Conservation (phyloP, 306 rosid genomes). For the Glycine soja region DNA sequence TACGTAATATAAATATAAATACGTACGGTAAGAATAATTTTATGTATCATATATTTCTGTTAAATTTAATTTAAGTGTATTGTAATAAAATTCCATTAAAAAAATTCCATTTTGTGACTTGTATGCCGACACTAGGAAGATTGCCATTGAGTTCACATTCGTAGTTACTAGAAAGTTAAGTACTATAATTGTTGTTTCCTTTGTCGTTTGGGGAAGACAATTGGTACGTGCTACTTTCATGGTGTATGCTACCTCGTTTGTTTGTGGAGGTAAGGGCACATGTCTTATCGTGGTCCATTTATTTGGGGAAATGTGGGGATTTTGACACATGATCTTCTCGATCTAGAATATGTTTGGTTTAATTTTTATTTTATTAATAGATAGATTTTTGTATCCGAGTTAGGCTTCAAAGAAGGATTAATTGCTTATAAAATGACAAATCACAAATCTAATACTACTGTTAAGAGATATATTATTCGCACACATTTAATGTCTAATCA, state of each 20-base stretch:
- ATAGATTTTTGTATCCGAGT: background rate
- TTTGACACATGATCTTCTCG: background rate
- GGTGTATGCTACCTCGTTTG: background rate
- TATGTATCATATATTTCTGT: background rate
- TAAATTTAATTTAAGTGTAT: background rate
- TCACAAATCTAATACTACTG: too few relatives aligned
- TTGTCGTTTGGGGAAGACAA: conserved; percentile 23
- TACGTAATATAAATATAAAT: too few relatives aligned
- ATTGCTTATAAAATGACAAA: background rate
- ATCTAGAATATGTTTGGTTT: background rate
- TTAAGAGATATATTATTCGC: too few relatives aligned
- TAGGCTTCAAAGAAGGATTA: background rate
- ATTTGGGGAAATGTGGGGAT: background rate
- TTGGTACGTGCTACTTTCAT: background rate
- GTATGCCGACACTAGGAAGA: background rate
- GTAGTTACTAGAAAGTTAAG: background rate
- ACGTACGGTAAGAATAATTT: background rate
- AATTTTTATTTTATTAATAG: background rate
- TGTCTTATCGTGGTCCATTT: background rate
- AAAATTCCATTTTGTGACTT: background rate
- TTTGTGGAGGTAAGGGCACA: background rate
- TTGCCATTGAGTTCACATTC: background rate
- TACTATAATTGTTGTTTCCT: background rate
- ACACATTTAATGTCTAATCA: background rate
- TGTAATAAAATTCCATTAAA: background rate